These are phyloP conservation scores for Podospora pseudocomata DNA, from an alignment of 495 filamentous ascomycete genomes.

Conservation along the genomic window DNA sequence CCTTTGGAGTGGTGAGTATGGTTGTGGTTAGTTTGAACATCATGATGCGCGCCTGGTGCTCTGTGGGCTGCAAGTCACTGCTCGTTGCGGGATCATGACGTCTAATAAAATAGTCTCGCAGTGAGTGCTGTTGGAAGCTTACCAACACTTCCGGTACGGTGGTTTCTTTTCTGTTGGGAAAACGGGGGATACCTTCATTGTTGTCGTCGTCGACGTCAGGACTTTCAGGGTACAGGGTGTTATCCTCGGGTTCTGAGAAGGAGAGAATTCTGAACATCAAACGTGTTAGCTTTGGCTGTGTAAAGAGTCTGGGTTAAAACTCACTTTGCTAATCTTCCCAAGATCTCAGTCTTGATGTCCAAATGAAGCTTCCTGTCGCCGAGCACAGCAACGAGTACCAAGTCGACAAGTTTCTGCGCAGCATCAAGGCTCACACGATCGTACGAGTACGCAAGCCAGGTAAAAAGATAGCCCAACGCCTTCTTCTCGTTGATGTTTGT, in stretches of 20 bases:
- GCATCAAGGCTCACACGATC: not conserved
- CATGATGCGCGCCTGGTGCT: conserved; percentile 5
- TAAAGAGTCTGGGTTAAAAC: not conserved
- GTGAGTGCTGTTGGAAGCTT: conserved; percentile 4
- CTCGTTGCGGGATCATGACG: not conserved
- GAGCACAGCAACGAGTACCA: not conserved
- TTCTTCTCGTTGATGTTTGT: not conserved
- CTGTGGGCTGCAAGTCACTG: not conserved
- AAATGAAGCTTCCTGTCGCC: not conserved
- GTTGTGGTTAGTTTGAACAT: conserved; percentile 4
- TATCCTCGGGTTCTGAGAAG: not conserved
- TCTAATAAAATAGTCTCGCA: conserved; percentile 2
- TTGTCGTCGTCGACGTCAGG: not conserved
- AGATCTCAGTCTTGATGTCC: conserved; percentile 1
- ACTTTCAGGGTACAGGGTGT: not conserved
- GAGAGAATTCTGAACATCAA: not conserved
- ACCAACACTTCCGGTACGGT: not conserved
- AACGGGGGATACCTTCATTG: not conserved
- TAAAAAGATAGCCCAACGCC: conserved; percentile 8
- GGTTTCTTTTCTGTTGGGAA: not conserved
- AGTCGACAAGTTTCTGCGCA: conserved; percentile 1
- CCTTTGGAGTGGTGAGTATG: not conserved
- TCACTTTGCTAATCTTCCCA: conserved; percentile 1
- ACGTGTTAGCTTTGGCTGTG: not conserved
- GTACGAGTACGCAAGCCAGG: conserved; percentile 5